Evolutionary conservation across 2,329 filamentous ascomycete genomes (phyloP), one percentile per base, ranked within the genome.

Genomic region (Huntiella omanensis): DNA sequence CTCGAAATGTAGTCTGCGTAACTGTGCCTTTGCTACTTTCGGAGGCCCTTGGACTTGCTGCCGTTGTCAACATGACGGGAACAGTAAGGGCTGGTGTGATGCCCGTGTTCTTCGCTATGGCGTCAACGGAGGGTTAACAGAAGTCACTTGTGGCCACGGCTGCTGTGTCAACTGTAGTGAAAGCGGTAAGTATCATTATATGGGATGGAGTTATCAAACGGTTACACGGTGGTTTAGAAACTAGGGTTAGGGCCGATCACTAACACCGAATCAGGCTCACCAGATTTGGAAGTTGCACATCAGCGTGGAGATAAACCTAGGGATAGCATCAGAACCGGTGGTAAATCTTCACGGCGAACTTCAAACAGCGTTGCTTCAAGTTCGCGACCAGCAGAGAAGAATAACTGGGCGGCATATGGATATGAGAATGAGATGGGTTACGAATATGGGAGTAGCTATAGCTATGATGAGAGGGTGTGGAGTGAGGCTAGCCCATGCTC

Each of bases 41-140:
- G 67, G 63, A 35, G 64, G 68, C 13, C 62, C 57, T 28, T 74
- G 71, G 71, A 64, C 59, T n/a, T 75, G 71, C 52, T 75, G 71
- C 55, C 54, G 61, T 33, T 75, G 71, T 53, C 59, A 64, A 2
- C 61, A 67, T 35, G 68, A 67, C 0, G 66, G 69, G 13, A 73
- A 75, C 53, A 63, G 57, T 1, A 59, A 63, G 49, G 71, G 70
- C 5, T 74, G 70, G 70, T 75, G 71, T 54, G 62, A 60, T 7
- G 64, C 62, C 51, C 56, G 59, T 10, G 57, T 56, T 40, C 53
- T 52, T 28, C 57, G 56, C 35, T 53, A 58, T 51, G 48, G 55
- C 42, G 56, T 55, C 43, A 62, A 61, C 48, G 50, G 55, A 5
- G 52, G 60, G 8, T 60, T 57, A 1, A 55, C 62, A 40, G 59